These are phyloP conservation scores for Penicillium psychrofluorescens DNA, from an alignment of 495 filamentous ascomycete genomes.

Conservation along the genomic window DNA sequence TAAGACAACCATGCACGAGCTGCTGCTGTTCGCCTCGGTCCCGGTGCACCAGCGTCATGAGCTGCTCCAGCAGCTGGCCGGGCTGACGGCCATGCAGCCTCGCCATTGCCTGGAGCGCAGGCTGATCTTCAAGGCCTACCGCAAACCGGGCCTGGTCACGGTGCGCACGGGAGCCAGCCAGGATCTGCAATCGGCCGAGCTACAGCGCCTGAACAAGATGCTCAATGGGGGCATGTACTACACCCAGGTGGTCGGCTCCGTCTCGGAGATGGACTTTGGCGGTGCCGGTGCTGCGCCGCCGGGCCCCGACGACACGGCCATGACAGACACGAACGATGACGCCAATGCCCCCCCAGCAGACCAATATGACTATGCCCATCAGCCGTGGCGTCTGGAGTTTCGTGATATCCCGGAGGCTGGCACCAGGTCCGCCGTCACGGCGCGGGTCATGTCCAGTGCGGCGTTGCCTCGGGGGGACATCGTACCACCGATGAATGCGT, in stretches of 20 bases:
- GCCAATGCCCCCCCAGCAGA: background rate
- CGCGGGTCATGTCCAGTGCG: constrained; percentile 40
- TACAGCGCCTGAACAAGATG: constrained; percentile 40
- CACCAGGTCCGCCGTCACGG: constrained; percentile 39
- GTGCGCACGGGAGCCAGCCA: constrained; percentile 36
- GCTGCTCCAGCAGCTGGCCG: constrained; percentile 60
- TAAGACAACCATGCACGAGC: constrained; percentile 33
- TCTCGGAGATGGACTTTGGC: constrained; percentile 28
- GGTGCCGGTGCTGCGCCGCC: constrained; percentile 2
- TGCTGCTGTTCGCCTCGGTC: constrained; percentile 42
- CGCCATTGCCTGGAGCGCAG: constrained; percentile 51
- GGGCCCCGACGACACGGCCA: constrained; percentile 17
- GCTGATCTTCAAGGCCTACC: constrained; percentile 58
- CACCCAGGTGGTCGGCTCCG: constrained; percentile 39
- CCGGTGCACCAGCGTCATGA: constrained; percentile 43
- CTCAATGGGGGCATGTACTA: constrained; percentile 46
- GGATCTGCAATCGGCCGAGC: constrained; percentile 32
- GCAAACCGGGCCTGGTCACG: constrained; percentile 32
- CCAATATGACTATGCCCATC: constrained; percentile 32
- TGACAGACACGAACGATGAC: constrained; percentile 26
- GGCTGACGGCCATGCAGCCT: constrained; percentile 61
- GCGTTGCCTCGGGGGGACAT: constrained; percentile 38
- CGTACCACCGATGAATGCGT: constrained; percentile 38
- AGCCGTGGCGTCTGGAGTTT: constrained; percentile 45
- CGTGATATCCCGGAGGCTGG: constrained; percentile 47